Base-by-base conservation (phyloP, 2,329 filamentous ascomycete species). In the Clarireedia homoeocarpa region DNA sequence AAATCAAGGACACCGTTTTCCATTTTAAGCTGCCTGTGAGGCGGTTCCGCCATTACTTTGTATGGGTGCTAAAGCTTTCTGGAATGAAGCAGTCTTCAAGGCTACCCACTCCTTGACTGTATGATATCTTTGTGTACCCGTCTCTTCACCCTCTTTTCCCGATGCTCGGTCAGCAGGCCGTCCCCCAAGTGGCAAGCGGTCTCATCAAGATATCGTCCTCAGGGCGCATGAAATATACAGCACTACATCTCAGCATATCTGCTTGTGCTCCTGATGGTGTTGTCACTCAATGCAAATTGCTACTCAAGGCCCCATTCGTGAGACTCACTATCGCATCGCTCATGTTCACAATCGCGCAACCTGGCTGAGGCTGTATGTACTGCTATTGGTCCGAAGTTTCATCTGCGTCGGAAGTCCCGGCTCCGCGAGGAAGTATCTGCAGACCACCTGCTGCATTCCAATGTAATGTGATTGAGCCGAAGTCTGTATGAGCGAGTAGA, bases 361-460 rank as follows among this genome's bases (percentile, higher is more conserved):
- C 74, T 0, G 73, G 72, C 0, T 81, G 60, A 0, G 80, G 79
- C n/a, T 73, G 71, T 0, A 83, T 77, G 59, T 78, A 82, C 15
- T 71, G 68, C 79, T 79, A 83, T 12, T 27, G 7, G 27, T 72
- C 63, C 26, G 45, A 39, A n/a, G 48, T 40, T 10, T 9, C 26
- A 36, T 66, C 64, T 0, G 67, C 62, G 7, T 36, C 30, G 15
- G 15, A 24, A 6, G 14, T 42, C 12, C 20, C 20, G 4, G 62
- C 61, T 0, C 67, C 67, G 0, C 76, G 76, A 0, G 74, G 72
- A 2, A 76, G 69, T 4, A 82, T 75, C 62, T 82, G 79, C 6
- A 82, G 69, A 0, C 80, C 79, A 0, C 79, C 79, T 2, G 81
- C 65, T 0, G 76, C 72, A 66, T 81, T 82, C 66, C 82, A 79